Evolutionary conservation across 441 rosid genomes (phyloP).

Genomic region (Populus hybrid): DNA sequence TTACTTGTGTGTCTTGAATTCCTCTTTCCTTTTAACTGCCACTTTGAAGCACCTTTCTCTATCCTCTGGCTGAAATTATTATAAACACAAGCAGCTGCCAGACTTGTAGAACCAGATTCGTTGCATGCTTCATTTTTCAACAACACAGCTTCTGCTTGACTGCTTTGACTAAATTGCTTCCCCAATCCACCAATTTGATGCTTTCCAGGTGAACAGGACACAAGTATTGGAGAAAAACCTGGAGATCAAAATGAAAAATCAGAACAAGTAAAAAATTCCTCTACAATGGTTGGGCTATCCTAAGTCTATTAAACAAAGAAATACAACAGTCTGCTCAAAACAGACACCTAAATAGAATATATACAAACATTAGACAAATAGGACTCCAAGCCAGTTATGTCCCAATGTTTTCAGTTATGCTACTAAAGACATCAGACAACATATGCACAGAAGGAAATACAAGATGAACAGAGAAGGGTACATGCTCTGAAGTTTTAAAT

Average conservation of each 20-base stretch:
- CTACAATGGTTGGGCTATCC: background rate
- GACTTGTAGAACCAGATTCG: slow-evolving; percentile 45
- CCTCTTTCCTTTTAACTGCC: slow-evolving; percentile 96
- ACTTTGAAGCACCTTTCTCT: slow-evolving; percentile 74
- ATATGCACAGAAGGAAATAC: background rate
- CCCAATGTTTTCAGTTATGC: background rate
- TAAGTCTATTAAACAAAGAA: background rate
- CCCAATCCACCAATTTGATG: slow-evolving; percentile 43
- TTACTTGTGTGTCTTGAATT: slow-evolving; percentile 69
- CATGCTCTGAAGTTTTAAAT: background rate
- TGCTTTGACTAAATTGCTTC: slow-evolving; percentile 40
- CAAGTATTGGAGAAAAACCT: slow-evolving; percentile 46
- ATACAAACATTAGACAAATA: background rate
- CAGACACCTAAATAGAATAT: background rate
- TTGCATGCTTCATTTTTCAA: slow-evolving; percentile 40
- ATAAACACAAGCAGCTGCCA: slow-evolving; percentile 24
- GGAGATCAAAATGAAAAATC: slow-evolving; percentile 21
- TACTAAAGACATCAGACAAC: background rate
- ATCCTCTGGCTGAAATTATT: slow-evolving; percentile 46
- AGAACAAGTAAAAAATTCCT: background rate
- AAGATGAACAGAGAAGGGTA: background rate
- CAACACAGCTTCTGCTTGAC: slow-evolving; percentile 40
- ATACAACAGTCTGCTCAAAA: background rate
- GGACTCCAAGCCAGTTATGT: background rate
- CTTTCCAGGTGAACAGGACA: slow-evolving; percentile 37